Evolutionary conservation across 768 basidiomycete genomes (phyloP), one percentile per base, ranked within the genome.

Genomic region (Suillus subluteus): DNA sequence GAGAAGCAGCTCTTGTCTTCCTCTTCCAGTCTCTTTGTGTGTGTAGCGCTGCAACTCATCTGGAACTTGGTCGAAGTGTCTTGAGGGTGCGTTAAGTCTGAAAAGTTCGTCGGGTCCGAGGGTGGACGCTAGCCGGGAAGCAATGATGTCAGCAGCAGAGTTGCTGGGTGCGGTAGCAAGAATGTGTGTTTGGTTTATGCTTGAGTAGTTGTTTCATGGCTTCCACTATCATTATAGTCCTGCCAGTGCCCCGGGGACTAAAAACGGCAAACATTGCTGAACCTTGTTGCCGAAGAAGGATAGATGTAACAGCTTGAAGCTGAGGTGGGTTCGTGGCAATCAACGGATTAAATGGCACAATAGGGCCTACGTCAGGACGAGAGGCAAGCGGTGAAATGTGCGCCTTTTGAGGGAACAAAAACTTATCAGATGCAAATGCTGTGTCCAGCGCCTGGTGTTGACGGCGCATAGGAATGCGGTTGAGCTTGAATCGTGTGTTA

Each of bases 91-190:
- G 65, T 88, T 85, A 26, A 89, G 78, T 4, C 89, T 79, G 73
- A 89, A 87, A 35, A 90, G 71, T 52, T 82, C 70, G 1, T 72
- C 71, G 0, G 69, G 66, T 32, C 79, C 78, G 12, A 85, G 78
- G 3, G 18, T 55, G 2, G 68, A 63, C 2, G 65, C 63, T 2
- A 90, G 79, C 15, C 82, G 79, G 32, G 78, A 70, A 1, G 86
- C 82, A 23, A 89, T 79, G n/a, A 86, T 73, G 67, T 91, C 89
- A 2, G 88, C 88, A 0, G 89, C 89, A 2, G 86, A 87, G 74
- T 91, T 91, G 75, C 84, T 89, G 0, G 89, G 89, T 0, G 89
- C 87, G 68, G 88, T 90, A 0, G 85, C 89, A 2, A 91, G 81
- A 64, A 91, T 83, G 81, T 1, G 82, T 79, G 6, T 78, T 52